These are phyloP conservation scores for Lachnellula cervina DNA, from an alignment of 2,329 filamentous ascomycete genomes.

Conservation along the genomic window DNA sequence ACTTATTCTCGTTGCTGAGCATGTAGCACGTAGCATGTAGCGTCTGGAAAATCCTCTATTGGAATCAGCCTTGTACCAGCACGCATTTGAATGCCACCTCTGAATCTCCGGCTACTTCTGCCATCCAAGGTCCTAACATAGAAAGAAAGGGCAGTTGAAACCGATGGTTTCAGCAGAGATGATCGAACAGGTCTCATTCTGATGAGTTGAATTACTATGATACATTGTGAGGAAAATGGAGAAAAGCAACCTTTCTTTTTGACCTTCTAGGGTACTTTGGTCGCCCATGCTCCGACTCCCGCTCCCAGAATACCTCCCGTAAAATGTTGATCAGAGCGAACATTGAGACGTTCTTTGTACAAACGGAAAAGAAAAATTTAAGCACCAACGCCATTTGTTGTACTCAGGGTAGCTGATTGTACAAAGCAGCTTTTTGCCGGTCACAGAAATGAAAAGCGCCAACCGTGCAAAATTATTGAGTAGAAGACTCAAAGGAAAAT, in stretches of 20 bases:
- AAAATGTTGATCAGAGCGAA: neutral
- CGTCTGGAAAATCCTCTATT: too few species aligned
- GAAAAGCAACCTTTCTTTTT: neutral
- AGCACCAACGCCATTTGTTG: neutral
- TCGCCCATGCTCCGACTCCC: constrained; percentile 2
- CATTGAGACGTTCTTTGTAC: neutral
- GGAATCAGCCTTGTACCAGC: too few species aligned
- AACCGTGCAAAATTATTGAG: neutral
- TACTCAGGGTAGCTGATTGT: neutral
- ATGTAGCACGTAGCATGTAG: too few species aligned
- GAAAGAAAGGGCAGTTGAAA: neutral
- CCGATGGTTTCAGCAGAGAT: neutral
- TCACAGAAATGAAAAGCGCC: neutral
- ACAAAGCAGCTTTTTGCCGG: neutral
- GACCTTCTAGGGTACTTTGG: constrained; percentile 15
- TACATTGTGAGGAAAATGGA: neutral
- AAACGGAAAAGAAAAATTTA: neutral
- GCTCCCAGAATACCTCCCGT: neutral
- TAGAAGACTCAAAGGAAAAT: neutral
- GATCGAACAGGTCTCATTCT: neutral
- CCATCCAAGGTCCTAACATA: neutral
- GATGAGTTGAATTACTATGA: constrained; percentile 1
- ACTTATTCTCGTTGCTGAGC: too few species aligned
- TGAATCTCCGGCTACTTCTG: neutral
- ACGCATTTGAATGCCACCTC: too few species aligned